A percentile compares a stretch with the other conserved stretches of the same genome.
These are phyloP conservation scores for Teratosphaeria nubilosa DNA, from an alignment of 2,329 filamentous ascomycete genomes.

Conservation along the genomic window DNA sequence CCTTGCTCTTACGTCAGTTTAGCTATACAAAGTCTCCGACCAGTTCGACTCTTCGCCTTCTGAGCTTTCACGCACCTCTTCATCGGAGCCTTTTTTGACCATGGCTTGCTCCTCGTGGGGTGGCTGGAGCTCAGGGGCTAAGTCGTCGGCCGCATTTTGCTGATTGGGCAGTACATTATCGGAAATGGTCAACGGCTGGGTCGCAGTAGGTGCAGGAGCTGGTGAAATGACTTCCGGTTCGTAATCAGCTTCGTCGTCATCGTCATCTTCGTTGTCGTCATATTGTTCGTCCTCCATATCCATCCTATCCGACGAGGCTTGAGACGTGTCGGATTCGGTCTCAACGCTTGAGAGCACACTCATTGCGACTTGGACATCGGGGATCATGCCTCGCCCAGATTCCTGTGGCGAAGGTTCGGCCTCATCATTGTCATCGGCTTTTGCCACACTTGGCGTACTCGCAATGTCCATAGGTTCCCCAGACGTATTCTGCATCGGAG, in stretches of 20 bases:
- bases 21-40: conserved; percentile 1
- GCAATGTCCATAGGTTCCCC: neutral
- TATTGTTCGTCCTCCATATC: neutral
- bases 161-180: neutral
- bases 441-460: neutral
- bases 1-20: conserved; percentile 8
- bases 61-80: conserved; percentile 9
- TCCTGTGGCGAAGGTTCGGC: neutral
- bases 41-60: conserved; percentile 5
- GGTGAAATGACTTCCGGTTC: neutral
- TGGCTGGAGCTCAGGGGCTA: conserved; percentile 31
- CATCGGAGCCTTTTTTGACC: neutral
- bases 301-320: neutral
- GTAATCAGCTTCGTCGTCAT: conserved; percentile 4
- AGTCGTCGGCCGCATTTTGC: conserved; percentile 23
- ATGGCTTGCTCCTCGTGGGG: conserved; percentile 9
- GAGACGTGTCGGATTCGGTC: neutral
- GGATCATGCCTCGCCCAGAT: neutral
- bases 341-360: neutral
- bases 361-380: neutral
- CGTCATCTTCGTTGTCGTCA: conserved; percentile 2
- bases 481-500: neutral
- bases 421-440: neutral
- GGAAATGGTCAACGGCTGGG: neutral
- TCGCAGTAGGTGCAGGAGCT: neutral